Base-by-base conservation (phyloP, 2,329 filamentous ascomycete species). In the Nemania abortiva region DNA sequence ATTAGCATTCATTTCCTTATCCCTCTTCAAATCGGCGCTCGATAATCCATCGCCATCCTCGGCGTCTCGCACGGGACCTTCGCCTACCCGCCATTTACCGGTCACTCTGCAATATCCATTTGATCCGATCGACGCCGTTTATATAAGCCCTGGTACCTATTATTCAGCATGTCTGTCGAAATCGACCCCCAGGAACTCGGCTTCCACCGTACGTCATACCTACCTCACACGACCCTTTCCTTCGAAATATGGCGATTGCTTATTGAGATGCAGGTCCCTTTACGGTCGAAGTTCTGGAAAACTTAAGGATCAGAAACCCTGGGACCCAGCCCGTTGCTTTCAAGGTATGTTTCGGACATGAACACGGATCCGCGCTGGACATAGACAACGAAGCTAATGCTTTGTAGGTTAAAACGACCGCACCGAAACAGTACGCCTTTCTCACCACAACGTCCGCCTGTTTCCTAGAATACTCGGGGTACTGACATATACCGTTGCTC, bases 331-430 rank as follows among this genome's bases (percentile, higher is more conserved):
- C 90, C 7, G 84, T 92, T 72, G 90, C 89, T 47, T 92, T 92
- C 84, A 92, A 92, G 88, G 89, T 91, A 85, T 71, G 83, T 47
- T 55, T 31, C 50, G 9, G 57, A 64, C 24, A 34, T 18, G 20
- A n/a, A 18, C 6, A 3, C 37, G 0, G 13, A 49, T 59, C 45
- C 9, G 47, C 54, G 27, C 37, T 31, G 18, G 24, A 47, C 24
- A 31, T 31, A 20, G 29, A 47, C 29, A 15, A 53, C 42, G 24
- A 57, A 20, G 42, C 53, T 69, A 53, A 73, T 75, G 63, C 54
- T 34, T 50, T 24, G 52, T 76, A 97, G 94, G 96, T 99, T 82
- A 99, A 99, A 90, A 99, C 96, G 57, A 99, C 96, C 72, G 96
- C 96, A 58, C 96, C 96, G 39, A 98, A 98, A 85, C 96, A 98